Evolutionary conservation across 768 basidiomycete species (phyloP).

Genomic region (Scleroderma bovista): DNA sequence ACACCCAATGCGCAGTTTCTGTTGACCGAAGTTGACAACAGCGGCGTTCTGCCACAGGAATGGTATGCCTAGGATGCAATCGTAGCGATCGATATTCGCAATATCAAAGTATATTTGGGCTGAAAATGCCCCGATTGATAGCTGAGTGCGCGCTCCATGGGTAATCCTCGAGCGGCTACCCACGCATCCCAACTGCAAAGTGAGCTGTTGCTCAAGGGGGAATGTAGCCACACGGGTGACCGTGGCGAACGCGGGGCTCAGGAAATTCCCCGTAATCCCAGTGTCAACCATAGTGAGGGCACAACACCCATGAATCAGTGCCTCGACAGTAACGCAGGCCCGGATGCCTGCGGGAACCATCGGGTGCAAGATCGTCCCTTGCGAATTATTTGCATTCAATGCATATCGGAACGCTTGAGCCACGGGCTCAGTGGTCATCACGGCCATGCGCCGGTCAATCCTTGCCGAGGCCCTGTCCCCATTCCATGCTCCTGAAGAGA

Average conservation of each 20-base stretch:
- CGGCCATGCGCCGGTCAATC: no score
- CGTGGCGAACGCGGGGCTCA: slow-evolving; percentile 16
- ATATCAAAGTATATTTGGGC: slow-evolving; percentile 26
- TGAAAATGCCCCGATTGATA: slow-evolving; percentile 5
- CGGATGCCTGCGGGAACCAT: no score
- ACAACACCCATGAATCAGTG: slow-evolving; percentile 4
- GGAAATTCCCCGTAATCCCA: slow-evolving; percentile 16
- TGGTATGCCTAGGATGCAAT: slow-evolving; percentile 32
- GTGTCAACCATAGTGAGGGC: slow-evolving; percentile 20
- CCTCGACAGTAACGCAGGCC: background rate
- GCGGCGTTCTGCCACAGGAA: slow-evolving; percentile 17
- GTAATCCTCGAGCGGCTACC: slow-evolving; percentile 28
- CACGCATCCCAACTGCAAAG: slow-evolving; percentile 28
- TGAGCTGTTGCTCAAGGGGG: slow-evolving; percentile 14
- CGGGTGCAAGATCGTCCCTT: no score
- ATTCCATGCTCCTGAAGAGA: no score
- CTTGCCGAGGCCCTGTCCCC: no score
- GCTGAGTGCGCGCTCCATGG: slow-evolving; percentile 14
- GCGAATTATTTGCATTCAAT: no score
- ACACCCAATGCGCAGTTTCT: no score
- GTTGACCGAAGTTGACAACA: slow-evolving; percentile 1
- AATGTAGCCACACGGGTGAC: slow-evolving; percentile 6
- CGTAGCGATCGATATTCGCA: slow-evolving; percentile 32
- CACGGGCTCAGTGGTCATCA: no score
- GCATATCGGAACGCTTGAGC: no score